These are phyloP conservation scores for Orbilia javanica DNA, from an alignment of 2,329 filamentous ascomycete genomes.

Conservation along the genomic window DNA sequence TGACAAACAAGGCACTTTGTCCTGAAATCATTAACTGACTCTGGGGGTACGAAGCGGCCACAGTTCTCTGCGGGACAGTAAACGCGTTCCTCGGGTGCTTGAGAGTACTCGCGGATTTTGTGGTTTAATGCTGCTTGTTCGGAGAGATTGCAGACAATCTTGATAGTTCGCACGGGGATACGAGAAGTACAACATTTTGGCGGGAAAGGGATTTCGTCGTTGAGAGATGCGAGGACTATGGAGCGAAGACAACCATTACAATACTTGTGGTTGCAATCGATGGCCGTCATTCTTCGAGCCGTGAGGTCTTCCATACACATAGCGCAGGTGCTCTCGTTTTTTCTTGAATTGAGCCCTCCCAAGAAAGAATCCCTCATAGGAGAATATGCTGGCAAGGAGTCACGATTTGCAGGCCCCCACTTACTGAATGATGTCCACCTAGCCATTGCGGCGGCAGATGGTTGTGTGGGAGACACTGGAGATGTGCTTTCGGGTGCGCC, in stretches of 20 bases:
- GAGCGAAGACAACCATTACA: slow-evolving; percentile 52
- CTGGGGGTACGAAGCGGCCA: slow-evolving; percentile 43
- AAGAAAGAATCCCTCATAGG: slow-evolving; percentile 57
- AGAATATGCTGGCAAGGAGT: slow-evolving; percentile 51
- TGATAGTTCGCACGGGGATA: slow-evolving; percentile 41
- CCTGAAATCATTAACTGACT: slow-evolving; percentile 53
- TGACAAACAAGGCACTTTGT: slow-evolving; percentile 54
- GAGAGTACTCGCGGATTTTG: slow-evolving; percentile 55
- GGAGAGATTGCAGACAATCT: slow-evolving; percentile 43
- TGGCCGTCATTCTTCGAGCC: slow-evolving; percentile 39
- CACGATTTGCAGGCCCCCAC: slow-evolving; percentile 50
- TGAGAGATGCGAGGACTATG: slow-evolving; percentile 47
- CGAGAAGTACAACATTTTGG: slow-evolving; percentile 55
- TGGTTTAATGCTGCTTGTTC: slow-evolving; percentile 51
- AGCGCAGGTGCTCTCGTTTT: slow-evolving; percentile 45
- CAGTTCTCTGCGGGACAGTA: slow-evolving; percentile 46
- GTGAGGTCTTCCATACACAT: slow-evolving; percentile 56
- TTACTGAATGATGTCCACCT: slow-evolving; percentile 54
- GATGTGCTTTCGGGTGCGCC: slow-evolving; percentile 45
- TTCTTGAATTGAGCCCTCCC: slow-evolving; percentile 18
- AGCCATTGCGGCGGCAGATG: slow-evolving; percentile 48
- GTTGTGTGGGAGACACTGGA: slow-evolving; percentile 52
- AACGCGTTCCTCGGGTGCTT: slow-evolving; percentile 39
- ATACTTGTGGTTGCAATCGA: slow-evolving; percentile 50
- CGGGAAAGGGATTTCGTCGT: slow-evolving; percentile 56